Percentiles rank a stretch among this genome's conserved stretches.
Evolutionary conservation across 495 filamentous ascomycete species (phyloP).

Genomic region (Podospora australis): DNA sequence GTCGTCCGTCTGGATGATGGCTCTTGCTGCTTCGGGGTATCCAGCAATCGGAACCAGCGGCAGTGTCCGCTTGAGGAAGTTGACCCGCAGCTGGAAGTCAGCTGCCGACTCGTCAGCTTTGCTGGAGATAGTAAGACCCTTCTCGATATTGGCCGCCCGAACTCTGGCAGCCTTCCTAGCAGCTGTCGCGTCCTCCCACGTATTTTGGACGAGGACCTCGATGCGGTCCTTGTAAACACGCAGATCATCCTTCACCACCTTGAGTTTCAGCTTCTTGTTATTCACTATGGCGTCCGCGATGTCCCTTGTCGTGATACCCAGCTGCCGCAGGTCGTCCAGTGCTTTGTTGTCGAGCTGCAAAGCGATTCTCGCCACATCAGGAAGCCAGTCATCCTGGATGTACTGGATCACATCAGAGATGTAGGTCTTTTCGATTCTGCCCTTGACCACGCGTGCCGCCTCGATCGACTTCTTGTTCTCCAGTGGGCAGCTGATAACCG

Average conservation of each 20-base stretch:
- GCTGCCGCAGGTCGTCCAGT: conserved; percentile 67
- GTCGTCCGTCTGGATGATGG: conserved; percentile 69
- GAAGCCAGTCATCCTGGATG: conserved; percentile 77
- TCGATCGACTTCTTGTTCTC: conserved; percentile 60
- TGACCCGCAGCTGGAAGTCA: conserved; percentile 75
- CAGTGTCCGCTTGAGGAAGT: conserved; percentile 73
- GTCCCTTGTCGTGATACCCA: conserved; percentile 63
- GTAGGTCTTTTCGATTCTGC: conserved; percentile 83
- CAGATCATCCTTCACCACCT: conserved; percentile 35
- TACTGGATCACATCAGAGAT: conserved; percentile 66
- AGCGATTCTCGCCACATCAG: conserved; percentile 61
- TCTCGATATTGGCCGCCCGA: conserved; percentile 36
- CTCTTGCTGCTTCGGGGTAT: conserved; percentile 76
- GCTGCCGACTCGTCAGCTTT: conserved; percentile 41
- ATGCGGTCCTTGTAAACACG: conserved; percentile 36
- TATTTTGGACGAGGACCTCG: conserved; percentile 51
- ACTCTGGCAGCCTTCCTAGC: conserved; percentile 46
- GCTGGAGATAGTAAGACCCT: conserved; percentile 20
- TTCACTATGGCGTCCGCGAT: conserved; percentile 66
- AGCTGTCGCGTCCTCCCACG: conserved; percentile 35
- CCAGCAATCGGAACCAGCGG: conserved; percentile 77
- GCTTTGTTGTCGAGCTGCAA: conserved; percentile 72
- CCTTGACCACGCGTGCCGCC: conserved; percentile 82
- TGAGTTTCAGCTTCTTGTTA: conserved; percentile 76
- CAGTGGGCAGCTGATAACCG: conserved; percentile 80